These are phyloP conservation scores for Trichoderma asperellum DNA, from an alignment of 2,329 filamentous ascomycete genomes.

Conservation along the genomic window DNA sequence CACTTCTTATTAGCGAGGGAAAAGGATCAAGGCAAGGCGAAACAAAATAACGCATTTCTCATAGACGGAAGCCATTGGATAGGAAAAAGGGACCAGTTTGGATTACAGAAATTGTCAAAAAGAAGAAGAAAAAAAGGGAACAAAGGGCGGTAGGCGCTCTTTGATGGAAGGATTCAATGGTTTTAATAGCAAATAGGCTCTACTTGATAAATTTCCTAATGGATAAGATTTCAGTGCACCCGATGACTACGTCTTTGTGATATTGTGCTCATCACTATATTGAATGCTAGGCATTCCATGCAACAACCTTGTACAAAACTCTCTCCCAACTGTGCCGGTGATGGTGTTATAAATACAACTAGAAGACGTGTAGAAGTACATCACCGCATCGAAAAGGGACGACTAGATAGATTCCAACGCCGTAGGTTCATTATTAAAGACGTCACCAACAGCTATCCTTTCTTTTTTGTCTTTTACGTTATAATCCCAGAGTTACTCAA, in stretches of 20 bases:
- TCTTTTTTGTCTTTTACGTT: neutral
- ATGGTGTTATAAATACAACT: constrained; percentile 11
- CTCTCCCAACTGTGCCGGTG: neutral
- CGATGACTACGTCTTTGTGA: neutral
- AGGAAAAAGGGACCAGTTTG: neutral
- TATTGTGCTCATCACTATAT: neutral
- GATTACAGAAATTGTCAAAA: constrained; percentile 3
- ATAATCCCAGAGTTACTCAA: neutral
- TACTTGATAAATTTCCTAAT: neutral
- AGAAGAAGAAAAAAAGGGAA: neutral
- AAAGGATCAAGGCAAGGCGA: constrained; percentile 3
- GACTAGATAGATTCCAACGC: constrained; percentile 26
- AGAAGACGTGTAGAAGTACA: neutral
- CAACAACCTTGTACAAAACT: neutral
- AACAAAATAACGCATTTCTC: neutral
- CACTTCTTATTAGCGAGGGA: constrained; percentile 8
- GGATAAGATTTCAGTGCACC: neutral
- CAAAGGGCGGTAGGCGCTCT: constrained; percentile 15
- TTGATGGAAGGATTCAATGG: neutral
- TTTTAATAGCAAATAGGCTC: neutral
- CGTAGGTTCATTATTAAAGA: constrained; percentile 12
- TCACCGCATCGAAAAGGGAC: neutral
- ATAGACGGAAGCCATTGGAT: constrained; percentile 11
- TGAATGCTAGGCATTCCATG: neutral
- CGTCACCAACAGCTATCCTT: constrained; percentile 5